Evolutionary conservation across 257 asterid genomes (phyloP), one percentile per base, ranked within the genome.

Genomic region (Solanum paucissectum): DNA sequence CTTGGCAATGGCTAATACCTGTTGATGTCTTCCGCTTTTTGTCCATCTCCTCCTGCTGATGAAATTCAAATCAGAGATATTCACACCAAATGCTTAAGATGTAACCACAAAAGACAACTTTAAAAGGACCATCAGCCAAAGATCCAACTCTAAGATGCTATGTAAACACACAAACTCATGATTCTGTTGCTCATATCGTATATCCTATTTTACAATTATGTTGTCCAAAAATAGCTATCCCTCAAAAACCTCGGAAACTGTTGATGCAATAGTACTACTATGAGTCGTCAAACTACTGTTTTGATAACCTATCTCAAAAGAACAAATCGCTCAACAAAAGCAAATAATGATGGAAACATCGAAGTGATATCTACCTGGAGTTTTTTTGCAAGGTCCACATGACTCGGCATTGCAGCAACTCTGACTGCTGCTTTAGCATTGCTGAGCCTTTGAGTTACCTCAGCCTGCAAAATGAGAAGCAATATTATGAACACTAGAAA

Each of bases 41-140:
- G 89, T 94, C 94, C 98, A 96, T 94, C 95, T 94, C 99, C 93
- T 93, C 97, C 99, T 95, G 94, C 66, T 76, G 87, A 84, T 87
- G 38, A 88, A 83, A 87, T 83, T 86, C 64, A 66, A 29, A 88
- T 44, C 44, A 86, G 82, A 20, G 20, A 76, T 69, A 86, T 86
- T 37, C 25, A 12, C 44, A 32, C 20, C 11, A 42, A 74, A 27
- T 68, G 83, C 60, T 25, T 46, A 38, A 68, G 82, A 85, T 68
- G 87, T 62, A 71, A 86, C 29, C 16, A 40, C 34, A 36, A 74
- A 69, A 34, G 44, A 29, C 20, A 6, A 25, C 34, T 16, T 69
- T 20, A 60, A 71, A 72, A 46, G 16, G 5, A 40, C 60, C 32
- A 33, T 6, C 29, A 55, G 83, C 83, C 74, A 85, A 44, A 44